phyloP scores from a whole-genome alignment of 208 protist genomes.

The Leishmania tarentolae region DNA sequence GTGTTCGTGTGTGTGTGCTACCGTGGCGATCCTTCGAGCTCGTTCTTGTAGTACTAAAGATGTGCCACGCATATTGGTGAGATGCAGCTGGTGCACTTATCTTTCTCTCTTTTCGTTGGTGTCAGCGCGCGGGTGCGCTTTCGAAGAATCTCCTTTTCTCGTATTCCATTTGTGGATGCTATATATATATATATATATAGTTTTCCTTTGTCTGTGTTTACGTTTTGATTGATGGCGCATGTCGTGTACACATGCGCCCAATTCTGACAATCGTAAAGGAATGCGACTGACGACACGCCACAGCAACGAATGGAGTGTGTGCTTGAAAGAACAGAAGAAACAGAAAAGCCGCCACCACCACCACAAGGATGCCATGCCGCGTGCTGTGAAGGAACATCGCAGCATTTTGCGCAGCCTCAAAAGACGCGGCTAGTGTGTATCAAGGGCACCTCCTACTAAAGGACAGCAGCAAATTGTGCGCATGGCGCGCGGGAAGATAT shows the following conservation, averaged over 20 bases:
- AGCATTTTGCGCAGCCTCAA: not conserved
- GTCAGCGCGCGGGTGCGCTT: not conserved
- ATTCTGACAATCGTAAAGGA: not conserved
- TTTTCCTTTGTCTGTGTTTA: not conserved
- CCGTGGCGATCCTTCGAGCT: not conserved
- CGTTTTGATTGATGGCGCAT: not conserved
- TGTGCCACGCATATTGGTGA: not conserved
- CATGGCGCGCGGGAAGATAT: not conserved
- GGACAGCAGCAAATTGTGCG: not conserved
- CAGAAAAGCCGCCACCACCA: not conserved
- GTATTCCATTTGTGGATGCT: not conserved
- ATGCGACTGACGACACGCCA: not conserved
- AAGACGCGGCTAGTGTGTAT: not conserved
- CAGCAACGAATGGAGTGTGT: not conserved
- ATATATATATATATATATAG: not conserved
- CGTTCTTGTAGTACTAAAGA: not conserved
- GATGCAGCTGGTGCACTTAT: not conserved
- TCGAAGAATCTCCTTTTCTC: not conserved
- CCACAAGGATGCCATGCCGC: not conserved
- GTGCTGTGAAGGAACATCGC: not conserved
- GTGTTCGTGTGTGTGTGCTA: not conserved
- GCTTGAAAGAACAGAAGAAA: not conserved
- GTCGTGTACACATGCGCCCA: not conserved
- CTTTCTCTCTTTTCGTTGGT: not conserved
- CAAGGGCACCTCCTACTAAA: not conserved